A percentile compares a stretch with the other conserved stretches of the same genome.
These are phyloP conservation scores for Litsea cubeba DNA, from an alignment of 164 flowering plant species.

Conservation along the genomic window DNA sequence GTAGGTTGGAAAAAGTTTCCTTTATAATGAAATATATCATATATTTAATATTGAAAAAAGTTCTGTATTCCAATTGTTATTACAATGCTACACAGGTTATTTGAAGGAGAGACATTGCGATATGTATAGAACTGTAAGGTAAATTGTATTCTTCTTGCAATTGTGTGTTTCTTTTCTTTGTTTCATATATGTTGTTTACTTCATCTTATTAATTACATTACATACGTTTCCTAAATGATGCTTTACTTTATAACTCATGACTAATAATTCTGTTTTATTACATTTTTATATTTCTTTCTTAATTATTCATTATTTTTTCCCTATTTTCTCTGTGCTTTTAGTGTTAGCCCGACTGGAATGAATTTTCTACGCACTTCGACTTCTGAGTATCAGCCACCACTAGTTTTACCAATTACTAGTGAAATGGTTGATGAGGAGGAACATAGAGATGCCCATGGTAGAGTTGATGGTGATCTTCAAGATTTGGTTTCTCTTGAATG, in stretches of 20 bases:
- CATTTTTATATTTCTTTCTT: neutral
- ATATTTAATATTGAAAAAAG: neutral
- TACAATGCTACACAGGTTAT: conserved; percentile 38
- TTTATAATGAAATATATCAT: neutral
- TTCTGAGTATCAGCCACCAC: conserved; percentile 41
- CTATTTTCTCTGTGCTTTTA: conserved; percentile 8
- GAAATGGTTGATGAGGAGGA: conserved; percentile 40
- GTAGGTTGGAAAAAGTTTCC: neutral
- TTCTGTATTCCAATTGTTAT: neutral
- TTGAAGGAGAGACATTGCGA: conserved; percentile 35
- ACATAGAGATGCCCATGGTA: conserved; percentile 12
- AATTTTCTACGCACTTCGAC: conserved; percentile 36
- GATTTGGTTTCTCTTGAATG: conserved; percentile 17
- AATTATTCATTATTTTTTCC: neutral
- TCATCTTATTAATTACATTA: too few relatives aligned
- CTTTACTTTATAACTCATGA: neutral
- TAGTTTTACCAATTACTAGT: conserved; percentile 32
- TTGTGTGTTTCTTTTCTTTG: neutral
- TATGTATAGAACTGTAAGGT: conserved; percentile 45
- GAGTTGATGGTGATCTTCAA: conserved; percentile 21
- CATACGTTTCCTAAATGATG: neutral
- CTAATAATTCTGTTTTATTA: neutral
- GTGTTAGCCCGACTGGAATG: conserved; percentile 42
- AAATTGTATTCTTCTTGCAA: conserved; percentile 3
- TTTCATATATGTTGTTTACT: neutral